A percentile compares a stretch with the other conserved stretches of the same genome.
phyloP scores from a whole-genome alignment of 1,284 basidiomycete genomes.

The Heterobasidion irregulare region DNA sequence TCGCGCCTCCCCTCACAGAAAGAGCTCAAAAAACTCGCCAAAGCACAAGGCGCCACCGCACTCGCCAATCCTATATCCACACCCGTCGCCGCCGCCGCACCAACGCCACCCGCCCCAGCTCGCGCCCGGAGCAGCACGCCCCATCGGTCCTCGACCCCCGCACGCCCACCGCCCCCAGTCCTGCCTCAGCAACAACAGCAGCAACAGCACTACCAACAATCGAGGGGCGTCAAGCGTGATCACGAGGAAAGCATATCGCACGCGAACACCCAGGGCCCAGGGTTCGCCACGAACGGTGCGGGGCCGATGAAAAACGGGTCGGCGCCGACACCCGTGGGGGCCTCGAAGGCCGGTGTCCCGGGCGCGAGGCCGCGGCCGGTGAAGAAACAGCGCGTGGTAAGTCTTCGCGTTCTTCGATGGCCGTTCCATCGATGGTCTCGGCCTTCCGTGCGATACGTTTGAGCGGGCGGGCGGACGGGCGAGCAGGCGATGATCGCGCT shows the following conservation, averaged over 20 bases:
- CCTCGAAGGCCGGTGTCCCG: conserved; percentile 34
- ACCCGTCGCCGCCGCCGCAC: conserved; percentile 11
- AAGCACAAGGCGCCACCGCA: conserved; percentile 37
- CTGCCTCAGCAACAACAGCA: not conserved
- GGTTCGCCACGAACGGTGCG: conserved; percentile 13
- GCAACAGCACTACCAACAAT: not conserved
- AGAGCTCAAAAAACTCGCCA: conserved; percentile 63
- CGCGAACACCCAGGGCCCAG: conserved; percentile 12
- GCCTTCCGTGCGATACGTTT: not conserved
- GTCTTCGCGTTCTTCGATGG: conserved; percentile 15
- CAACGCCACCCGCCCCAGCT: not conserved
- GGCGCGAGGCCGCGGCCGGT: conserved; percentile 58
- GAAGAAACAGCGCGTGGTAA: conserved; percentile 71
- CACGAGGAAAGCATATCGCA: conserved; percentile 12
- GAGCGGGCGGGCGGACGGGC: too few species aligned
- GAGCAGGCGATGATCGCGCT: not conserved
- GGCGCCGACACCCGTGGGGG: conserved; percentile 25
- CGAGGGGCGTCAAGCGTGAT: conserved; percentile 19
- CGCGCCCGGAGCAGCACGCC: conserved; percentile 2
- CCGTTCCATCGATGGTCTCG: not conserved
- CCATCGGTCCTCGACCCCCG: not conserved
- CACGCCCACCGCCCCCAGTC: not conserved
- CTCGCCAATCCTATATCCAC: conserved; percentile 20
- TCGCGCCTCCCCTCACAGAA: conserved; percentile 34
- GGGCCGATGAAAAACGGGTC: conserved; percentile 20